Evolutionary conservation across 352 stramenopile species (phyloP), one percentile per base, ranked within the genome.

Genomic region (Phytophthora uliginosa): DNA sequence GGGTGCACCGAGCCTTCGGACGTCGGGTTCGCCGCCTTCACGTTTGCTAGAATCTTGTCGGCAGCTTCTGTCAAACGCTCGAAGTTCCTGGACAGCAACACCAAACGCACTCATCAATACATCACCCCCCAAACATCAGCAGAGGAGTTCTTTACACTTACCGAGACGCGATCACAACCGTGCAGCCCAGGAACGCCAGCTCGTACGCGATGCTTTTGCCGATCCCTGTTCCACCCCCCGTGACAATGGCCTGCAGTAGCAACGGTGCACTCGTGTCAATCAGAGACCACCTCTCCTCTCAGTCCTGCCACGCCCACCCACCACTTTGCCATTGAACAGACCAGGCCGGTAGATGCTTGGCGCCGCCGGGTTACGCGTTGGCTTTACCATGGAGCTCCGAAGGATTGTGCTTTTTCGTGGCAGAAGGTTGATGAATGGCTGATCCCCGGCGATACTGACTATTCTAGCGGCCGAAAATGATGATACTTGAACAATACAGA

Each of bases 221-320:
- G 62, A 96, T 95, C 22, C 89, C 88, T 17, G 89, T 95, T 55
- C 90, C 87, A 20, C 90, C 87, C 8, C 88, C 90, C 1, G 90
- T 96, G 47, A 96, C 88, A 45, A 96, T 75, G 8, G 85, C 79
- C 82, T 87, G 33, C 7, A 10, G 6, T 5, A 50, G 9, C 26
- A 13, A 61, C 55, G 8, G 15, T 24, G 18, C 9, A 24, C 45
- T 24, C 38, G 38, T 17, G 38, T n/a, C 13, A 45, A 45, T 45
- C 38, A 45, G 13, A 45, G 13, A 18, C 38, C 13, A 18, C 38
- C 38, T 45, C 36, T 42, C 13, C 38, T n/a, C 38, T 7, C 10
- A 7, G 13, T 7, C 38, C 38, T 45, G 38, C 38, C 15, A 45
- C 12, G 38, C 38, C 17, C 38, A 83, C 77, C 52, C 64, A 87